Conservation (phyloP, 2,329 filamentous ascomycete genomes). For the Aspergillus arachidicola region DNA sequence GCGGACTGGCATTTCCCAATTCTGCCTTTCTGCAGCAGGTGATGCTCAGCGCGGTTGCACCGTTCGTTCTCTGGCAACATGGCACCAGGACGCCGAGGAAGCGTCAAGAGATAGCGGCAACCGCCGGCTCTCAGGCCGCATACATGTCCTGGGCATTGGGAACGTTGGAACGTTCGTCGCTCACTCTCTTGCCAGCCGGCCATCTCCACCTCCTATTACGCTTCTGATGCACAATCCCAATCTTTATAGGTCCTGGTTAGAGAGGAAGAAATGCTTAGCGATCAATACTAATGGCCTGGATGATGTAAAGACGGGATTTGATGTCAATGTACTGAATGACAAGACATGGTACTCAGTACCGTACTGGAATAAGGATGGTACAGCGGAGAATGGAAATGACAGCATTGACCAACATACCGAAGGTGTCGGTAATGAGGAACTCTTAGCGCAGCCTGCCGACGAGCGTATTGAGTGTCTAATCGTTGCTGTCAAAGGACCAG, state of each 20-base stretch:
- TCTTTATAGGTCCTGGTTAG: constrained; percentile 27
- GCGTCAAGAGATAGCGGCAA: constrained; percentile 21
- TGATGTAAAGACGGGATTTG: constrained; percentile 47
- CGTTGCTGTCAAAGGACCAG: constrained; percentile 73
- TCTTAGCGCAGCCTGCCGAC: constrained; percentile 15
- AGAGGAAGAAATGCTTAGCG: constrained; percentile 31
- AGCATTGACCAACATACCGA: constrained; percentile 14
- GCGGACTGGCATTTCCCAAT: constrained; percentile 28
- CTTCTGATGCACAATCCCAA: constrained; percentile 65
- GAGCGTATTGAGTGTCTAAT: constrained; percentile 72
- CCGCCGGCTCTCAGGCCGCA: constrained; percentile 34
- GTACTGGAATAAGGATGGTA: constrained; percentile 22
- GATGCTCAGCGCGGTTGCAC: not conserved
- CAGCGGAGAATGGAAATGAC: constrained; percentile 9
- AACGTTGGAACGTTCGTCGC: constrained; percentile 79
- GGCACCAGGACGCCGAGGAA: constrained; percentile 31
- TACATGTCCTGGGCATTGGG: constrained; percentile 72
- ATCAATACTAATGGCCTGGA: constrained; percentile 43
- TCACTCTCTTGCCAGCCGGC: constrained; percentile 68
- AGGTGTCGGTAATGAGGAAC: constrained; percentile 10
- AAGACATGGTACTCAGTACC: constrained; percentile 37
- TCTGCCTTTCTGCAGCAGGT: constrained; percentile 12
- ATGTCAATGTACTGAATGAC: constrained; percentile 43
- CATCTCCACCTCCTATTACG: constrained; percentile 72
- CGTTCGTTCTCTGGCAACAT: constrained; percentile 28